Base-by-base conservation (phyloP, 352 stramenopile genomes). In the Phytophthora rubi region DNA sequence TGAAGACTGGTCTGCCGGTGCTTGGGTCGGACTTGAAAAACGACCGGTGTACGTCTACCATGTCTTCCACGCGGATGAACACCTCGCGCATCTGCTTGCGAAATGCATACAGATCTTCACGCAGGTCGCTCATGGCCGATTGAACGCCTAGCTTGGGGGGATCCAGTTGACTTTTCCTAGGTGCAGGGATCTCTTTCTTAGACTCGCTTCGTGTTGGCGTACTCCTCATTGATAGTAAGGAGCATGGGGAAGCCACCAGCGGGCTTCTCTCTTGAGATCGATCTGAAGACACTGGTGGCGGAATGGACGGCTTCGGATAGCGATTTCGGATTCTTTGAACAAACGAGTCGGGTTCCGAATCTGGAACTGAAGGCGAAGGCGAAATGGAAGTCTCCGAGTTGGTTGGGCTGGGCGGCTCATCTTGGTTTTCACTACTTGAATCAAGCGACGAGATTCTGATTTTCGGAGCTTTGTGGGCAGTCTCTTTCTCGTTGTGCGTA, bases 41-140 rank as follows among this genome's bases (percentile, higher is more conserved):
- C 8, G 87, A 82, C 2, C 82, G 79, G 53, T 90, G 85, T 7
- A 75, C 51, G 28, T 91, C 85, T 1, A 90, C 78, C 81, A 92
- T 88, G 23, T 92, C 81, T 39, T 92, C 85, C 1, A 91, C 67
- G 2, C 73, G 75, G 16, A 70, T 76, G 53, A 91, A 91, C 0
- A 80, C 68, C 53, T 90, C 70, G 2, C 82, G 82, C 81, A 92
- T 91, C 23, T 83, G 62, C 35, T 83, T 82, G 15, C 81, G 82
- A 53, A 92, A 92, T 6, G 55, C 70, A 32, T 91, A 92, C 32
- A 89, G 70, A 30, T 88, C 74, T 55, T 90, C 76, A 6, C 82
- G 77, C 12, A 79, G 74, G 21, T 86, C 71, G 9, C 23, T 67
- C 53, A 64, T 68, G 1, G 35, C 15, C 6, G 68, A 60, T 33